These are phyloP conservation scores for Buddleja alternifolia DNA, from an alignment of 257 asterid genomes.

Conservation along the genomic window DNA sequence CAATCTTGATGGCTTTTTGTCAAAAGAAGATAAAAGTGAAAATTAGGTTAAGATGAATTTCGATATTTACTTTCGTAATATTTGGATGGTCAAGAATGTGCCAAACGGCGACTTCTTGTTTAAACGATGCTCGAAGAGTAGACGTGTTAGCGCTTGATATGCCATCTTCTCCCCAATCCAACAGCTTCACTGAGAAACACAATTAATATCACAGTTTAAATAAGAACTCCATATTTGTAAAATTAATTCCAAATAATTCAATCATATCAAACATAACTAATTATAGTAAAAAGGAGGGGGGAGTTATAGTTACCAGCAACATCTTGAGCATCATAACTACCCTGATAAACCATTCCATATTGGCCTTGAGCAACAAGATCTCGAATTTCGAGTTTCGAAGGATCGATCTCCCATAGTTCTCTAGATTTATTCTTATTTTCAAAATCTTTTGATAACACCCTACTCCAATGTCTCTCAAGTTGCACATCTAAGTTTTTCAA, in stretches of 20 bases:
- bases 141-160: slow-evolving; percentile 83
- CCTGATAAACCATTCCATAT: slow-evolving; percentile 78
- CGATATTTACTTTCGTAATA: slow-evolving; percentile 53
- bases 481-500: slow-evolving; percentile 77
- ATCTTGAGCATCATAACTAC: slow-evolving; percentile 65
- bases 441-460: slow-evolving; percentile 60
- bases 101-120: slow-evolving; percentile 88
- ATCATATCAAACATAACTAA: background rate
- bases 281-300: background rate
- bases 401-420: slow-evolving; percentile 85
- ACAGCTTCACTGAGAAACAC: slow-evolving; percentile 63
- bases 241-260: no score
- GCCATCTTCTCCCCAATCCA: slow-evolving; percentile 97
- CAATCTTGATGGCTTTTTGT: background rate
- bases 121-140: slow-evolving; percentile 72
- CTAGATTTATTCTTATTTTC: slow-evolving; percentile 52
- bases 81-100: slow-evolving; percentile 84
- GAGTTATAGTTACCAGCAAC: slow-evolving; percentile 75
- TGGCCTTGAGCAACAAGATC: slow-evolving; percentile 78
- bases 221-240: no score
- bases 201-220: slow-evolving; percentile 15
- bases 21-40: background rate
- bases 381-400: slow-evolving; percentile 64
- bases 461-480: slow-evolving; percentile 78
- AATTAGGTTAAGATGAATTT: no score